Evolutionary conservation across 257 asterid genomes (phyloP), one percentile per base, ranked within the genome.

Genomic region (Echium plantagineum): DNA sequence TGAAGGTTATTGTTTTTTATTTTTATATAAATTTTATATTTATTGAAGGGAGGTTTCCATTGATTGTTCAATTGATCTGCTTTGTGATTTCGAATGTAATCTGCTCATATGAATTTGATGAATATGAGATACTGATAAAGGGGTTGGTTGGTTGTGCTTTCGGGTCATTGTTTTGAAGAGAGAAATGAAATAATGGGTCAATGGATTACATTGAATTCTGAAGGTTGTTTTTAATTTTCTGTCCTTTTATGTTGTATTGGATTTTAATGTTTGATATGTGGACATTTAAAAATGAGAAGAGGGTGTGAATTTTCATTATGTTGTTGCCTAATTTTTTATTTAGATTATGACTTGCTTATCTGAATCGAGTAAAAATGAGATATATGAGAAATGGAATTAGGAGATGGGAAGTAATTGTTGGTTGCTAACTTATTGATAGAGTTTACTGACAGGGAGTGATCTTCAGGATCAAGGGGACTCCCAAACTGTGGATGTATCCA

Each of bases 121-220:
- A 42, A 5, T 8, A 8, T 42, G 15, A 4, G 48, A 42, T 42
- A 42, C 15, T n/a, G n/a, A 42, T 16, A 8, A 16, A 42, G 9
- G 2, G 7, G 19, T 18, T 1, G 54, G n/a, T 91, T 74, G 97
- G 97, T 21, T 76, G 85, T 63, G 87, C 94, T 1, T 91, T 88
- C 61, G 98, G 98, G 42, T 64, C 90, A 68, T 68, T 77, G 57
- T 91, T 91, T 80, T 87, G 84, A 70, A 77, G 82, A 42, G 89
- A 80, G 62, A 80, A 71, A 80, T 16, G 94, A 94, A 6, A 71
- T 94, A 0, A 58, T 76, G 78, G 77, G 88, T 59, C 75, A 86
- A 63, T 94, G 86, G 49, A 52, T 85, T 69, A 32, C 59, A 72
- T 75, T 83, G 1, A 55, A 80, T 22, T 49, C 78, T 15, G 84